Base-by-base conservation (phyloP, 495 filamentous ascomycete species). In the Xylaria telfairii region DNA sequence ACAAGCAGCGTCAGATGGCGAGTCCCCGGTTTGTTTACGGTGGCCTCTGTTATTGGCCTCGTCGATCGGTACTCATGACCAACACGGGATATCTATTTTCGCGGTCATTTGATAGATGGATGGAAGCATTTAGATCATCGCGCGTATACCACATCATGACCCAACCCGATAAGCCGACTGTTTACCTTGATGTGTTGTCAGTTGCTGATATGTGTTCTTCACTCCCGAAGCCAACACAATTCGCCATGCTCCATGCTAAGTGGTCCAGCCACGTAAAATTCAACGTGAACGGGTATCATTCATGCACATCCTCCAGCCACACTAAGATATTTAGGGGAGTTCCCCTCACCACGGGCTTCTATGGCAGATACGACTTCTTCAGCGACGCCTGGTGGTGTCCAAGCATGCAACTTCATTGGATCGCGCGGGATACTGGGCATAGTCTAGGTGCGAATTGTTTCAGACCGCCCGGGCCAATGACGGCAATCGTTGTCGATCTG, bases 101-200 rank as follows among this genome's bases (percentile, higher is more conserved):
- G 57, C 46, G 46, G 67, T 69, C 67, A 69, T 63, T 63, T 63
- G 67, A 63, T 47, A 19, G 44, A 10, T 30, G 21, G 44, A 10
- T 30, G 21, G 28, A 12, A 34, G 42, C 32, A 41, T 47, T 39
- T 7, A 30, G 44, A 65, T 65, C 62, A 51, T 49, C 42, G 19
- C 64, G 24, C 34, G 8, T 12, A 67, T 49, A 61, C 56, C 44
- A 61, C 56, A 44, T 42, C 37, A 39, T 70, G 57, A 51, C 28
- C 21, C 68, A 54, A 61, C n/a, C 47, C 24, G 32, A 70, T 39
- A 15, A 44, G 21, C 49, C 24, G 51, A n/a, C 46, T 63, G 42
- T 28, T 56, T 70, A 37, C 26, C 44, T 53, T 56, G 68, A 64
- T 70, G 68, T 30, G 68, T 70, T 70, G 60, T 70, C 68, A 65